These are phyloP conservation scores for Delonix regia DNA, from an alignment of 306 rosid genomes.

Conservation along the genomic window DNA sequence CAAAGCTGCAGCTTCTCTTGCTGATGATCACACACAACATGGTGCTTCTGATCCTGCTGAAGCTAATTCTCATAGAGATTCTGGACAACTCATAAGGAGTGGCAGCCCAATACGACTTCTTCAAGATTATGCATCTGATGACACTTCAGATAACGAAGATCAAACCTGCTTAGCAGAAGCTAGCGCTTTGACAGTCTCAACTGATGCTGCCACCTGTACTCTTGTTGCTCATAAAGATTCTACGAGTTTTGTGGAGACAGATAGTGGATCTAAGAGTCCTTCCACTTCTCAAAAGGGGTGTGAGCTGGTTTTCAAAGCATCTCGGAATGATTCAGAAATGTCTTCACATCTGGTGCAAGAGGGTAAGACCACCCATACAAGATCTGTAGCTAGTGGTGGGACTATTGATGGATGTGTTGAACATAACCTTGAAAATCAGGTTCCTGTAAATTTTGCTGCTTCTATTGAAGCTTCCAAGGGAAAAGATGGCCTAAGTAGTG, in stretches of 20 bases:
- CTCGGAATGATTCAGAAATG: slow-evolving; percentile 41
- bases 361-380: slow-evolving; percentile 32
- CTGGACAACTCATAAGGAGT: slow-evolving; percentile 44
- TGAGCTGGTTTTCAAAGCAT: slow-evolving; percentile 39
- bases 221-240: slow-evolving; percentile 39
- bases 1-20: slow-evolving; percentile 37
- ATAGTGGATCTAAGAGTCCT: slow-evolving; percentile 40
- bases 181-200: slow-evolving; percentile 38
- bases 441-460: slow-evolving; percentile 32
- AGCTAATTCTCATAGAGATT: slow-evolving; percentile 38
- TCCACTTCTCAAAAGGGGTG: slow-evolving; percentile 34
- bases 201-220: slow-evolving; percentile 43
- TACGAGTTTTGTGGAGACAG: slow-evolving; percentile 37
- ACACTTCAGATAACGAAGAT: slow-evolving; percentile 62
- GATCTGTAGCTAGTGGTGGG: slow-evolving; percentile 36
- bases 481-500: slow-evolving; percentile 42
- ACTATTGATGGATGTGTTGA: slow-evolving; percentile 42
- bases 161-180: slow-evolving; percentile 41
- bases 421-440: slow-evolving; percentile 46
- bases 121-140: slow-evolving; percentile 90
- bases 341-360: slow-evolving; percentile 42
- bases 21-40: slow-evolving; percentile 30
- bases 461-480: slow-evolving; percentile 42
- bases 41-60: slow-evolving; percentile 45
- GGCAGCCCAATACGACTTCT: slow-evolving; percentile 77